Base-by-base conservation (phyloP, 169 alveolate genomes). In the Babesia sp. region DNA sequence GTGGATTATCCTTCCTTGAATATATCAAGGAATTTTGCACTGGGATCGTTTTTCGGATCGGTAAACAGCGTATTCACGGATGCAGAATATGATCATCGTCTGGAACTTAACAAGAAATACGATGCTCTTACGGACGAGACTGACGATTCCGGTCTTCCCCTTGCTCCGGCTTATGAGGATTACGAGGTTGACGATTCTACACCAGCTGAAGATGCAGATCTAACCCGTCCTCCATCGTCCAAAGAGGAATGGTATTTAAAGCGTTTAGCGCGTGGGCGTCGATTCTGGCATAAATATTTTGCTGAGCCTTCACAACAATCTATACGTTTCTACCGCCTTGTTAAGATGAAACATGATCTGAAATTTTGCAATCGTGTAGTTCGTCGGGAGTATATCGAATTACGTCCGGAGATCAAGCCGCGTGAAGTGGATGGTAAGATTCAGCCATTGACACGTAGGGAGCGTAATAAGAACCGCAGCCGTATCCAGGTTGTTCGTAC, bases 231-330 rank as follows among this genome's bases (percentile, higher is more conserved):
- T 0, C 83, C 88, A 34, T 28, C 72, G 2, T 41, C 69, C 37
- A 80, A 80, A 58, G 71, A 71, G 33, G 83, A 71, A n/a, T 80
- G 88, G 84, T 53, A 33, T 56, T 56, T 71, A 60, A 80, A 71
- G 71, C 46, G 60, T 1, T 5, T 80, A 53, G 68, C 88, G 2
- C 83, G 71, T 18, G 83, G 88, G 22, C 55, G 84, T 9, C 31
- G 56, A n/a, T 80, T 80, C 61, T 80, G 83, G 83, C 84, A 80
- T 54, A 80, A 63, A 41, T 80, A 58, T 31, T 71, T 70, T 50
- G 83, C 75, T 1, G 69, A 71, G 18, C 88, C 88, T 14, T 61
- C 81, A 24, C 78, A 71, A 26, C 76, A 71, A 45, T 46, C 71
- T 1, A 60, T 63, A 4, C 55, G 71, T 18, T 66, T 71, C 54